Percentiles rank a stretch among this genome's conserved stretches.
Conservation (phyloP, 192 early-diverging fungal genomes). For the Rhizophlyctis rosea region DNA sequence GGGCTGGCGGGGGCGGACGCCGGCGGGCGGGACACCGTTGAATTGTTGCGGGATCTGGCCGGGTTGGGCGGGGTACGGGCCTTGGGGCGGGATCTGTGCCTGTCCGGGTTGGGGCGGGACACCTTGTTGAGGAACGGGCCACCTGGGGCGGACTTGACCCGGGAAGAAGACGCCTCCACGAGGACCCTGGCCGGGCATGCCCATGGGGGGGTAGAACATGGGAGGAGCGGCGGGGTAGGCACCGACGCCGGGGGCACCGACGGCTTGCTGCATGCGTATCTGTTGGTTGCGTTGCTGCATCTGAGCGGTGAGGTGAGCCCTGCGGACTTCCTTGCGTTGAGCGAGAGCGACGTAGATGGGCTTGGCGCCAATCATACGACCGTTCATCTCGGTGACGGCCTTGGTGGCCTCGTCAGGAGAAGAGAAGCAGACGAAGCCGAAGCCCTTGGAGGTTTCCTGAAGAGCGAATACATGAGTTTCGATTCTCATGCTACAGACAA, state of each 20-base stretch:
- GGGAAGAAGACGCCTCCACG: constrained; percentile 39
- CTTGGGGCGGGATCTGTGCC: constrained; percentile 10
- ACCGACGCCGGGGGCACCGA: constrained; percentile 43
- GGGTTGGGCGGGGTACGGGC: constrained; percentile 26
- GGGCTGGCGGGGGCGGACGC: constrained; percentile 34
- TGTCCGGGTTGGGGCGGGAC: constrained; percentile 31
- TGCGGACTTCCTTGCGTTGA: constrained; percentile 96
- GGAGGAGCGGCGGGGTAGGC: constrained; percentile 57
- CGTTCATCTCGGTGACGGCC: constrained; percentile 99
- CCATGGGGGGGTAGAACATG: constrained; percentile 57
- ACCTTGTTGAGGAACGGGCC: constrained; percentile 37
- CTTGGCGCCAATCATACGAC: constrained; percentile 89
- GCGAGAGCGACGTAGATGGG: constrained; percentile 98
- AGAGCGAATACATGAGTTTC: constrained; percentile 5
- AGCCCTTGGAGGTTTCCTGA: constrained; percentile 78
- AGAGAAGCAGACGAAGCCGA: constrained; percentile 99
- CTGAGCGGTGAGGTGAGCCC: constrained; percentile 94
- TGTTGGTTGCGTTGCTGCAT: constrained; percentile 88
- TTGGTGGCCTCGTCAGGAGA: constrained; percentile 97
- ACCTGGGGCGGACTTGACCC: constrained; percentile 36
- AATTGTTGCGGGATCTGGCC: constrained; percentile 31
- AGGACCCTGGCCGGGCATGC: constrained; percentile 28
- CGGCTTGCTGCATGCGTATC: constrained; percentile 73
- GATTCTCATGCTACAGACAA: neutral
- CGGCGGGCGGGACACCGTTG: constrained; percentile 42